Evolutionary conservation across 2,329 filamentous ascomycete species (phyloP), one percentile per base, ranked within the genome.

Genomic region (Aspergillus brasiliensis): DNA sequence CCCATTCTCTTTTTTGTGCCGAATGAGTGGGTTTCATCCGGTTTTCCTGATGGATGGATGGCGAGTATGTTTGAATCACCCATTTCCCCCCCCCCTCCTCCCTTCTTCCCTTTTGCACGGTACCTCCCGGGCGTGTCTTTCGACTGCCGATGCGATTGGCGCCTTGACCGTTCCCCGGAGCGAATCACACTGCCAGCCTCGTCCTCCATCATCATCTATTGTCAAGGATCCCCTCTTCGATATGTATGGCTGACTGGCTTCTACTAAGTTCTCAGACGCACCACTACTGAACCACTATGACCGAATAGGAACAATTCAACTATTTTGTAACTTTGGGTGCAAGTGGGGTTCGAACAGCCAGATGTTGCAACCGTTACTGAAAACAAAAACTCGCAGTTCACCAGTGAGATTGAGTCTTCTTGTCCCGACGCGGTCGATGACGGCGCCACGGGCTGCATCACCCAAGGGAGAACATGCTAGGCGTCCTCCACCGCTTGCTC

Each of bases 401-500:
- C 58, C 55, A 58, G 38, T 55, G 25, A 38, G 46, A 48, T 55
- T 37, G 48, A 46, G 31, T 46, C 40, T 11, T 62, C 10, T 51
- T 48, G 51, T 62, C 52, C 58, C 63, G 48, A 56, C 56, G 25
- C 55, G 55, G 58, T 67, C 55, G 54, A 67, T 60, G 61, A 60
- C 58, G 60, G 59, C 57, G 53, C 65, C 65, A 67, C 56, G 61
- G 65, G 56, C 51, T 59, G 57, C 53, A 59, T 56, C 54, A 28
- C 17, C 53, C 54, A 31, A 46, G 60, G 48, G 54, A 51, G 44
- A 40, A 40, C 21, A 27, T 48, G 37, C 34, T 7, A 46, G 34
- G 34, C 56, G 15, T 47, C 23, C n/a, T 54, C 51, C 47, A 60
- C 57, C 56, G 48, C 54, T 49, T 34, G 23, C 27, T 44, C 27